Percentiles rank a stretch among this genome's conserved stretches.
Evolutionary conservation across 2,329 filamentous ascomycete species (phyloP).

Genomic region (Colletotrichum melonis): DNA sequence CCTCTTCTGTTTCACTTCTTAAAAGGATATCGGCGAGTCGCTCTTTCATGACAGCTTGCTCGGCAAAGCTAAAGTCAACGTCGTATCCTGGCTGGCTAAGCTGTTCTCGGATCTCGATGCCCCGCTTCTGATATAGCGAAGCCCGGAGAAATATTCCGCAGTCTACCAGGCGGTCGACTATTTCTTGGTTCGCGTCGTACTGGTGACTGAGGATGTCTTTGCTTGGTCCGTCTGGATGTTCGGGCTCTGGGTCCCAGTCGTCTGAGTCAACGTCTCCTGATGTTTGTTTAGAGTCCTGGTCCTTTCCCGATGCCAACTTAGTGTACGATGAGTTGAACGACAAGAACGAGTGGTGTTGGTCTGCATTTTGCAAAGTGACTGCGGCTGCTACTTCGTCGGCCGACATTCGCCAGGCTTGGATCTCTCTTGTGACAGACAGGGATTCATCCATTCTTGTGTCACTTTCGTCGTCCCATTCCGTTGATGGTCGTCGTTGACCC

Average conservation of each 20-base stretch:
- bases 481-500: not conserved
- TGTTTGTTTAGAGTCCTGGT: not conserved
- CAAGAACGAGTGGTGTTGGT: constrained; percentile 4
- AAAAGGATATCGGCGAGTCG: constrained; percentile 42
- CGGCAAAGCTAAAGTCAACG: constrained; percentile 28
- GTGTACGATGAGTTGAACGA: constrained; percentile 4
- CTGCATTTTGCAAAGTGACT: constrained; percentile 37
- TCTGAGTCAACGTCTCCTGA: constrained; percentile 24
- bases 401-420: constrained; percentile 41
- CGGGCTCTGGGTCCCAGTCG: constrained; percentile 42
- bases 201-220: constrained; percentile 38
- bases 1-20: constrained; percentile 37
- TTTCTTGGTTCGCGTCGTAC: constrained; percentile 40
- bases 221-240: constrained; percentile 35
- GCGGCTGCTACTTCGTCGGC: constrained; percentile 42
- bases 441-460: constrained; percentile 24
- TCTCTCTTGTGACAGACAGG: constrained; percentile 37
- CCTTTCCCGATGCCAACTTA: not conserved
- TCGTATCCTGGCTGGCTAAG: constrained; percentile 30
- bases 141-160: constrained; percentile 40
- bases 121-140: constrained; percentile 39
- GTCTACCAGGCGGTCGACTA: constrained; percentile 38
- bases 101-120: constrained; percentile 39
- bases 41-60: constrained; percentile 41
- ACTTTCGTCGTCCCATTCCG: constrained; percentile 32